phyloP scores from a whole-genome alignment of 768 basidiomycete species.

The Termitomyces sp. region DNA sequence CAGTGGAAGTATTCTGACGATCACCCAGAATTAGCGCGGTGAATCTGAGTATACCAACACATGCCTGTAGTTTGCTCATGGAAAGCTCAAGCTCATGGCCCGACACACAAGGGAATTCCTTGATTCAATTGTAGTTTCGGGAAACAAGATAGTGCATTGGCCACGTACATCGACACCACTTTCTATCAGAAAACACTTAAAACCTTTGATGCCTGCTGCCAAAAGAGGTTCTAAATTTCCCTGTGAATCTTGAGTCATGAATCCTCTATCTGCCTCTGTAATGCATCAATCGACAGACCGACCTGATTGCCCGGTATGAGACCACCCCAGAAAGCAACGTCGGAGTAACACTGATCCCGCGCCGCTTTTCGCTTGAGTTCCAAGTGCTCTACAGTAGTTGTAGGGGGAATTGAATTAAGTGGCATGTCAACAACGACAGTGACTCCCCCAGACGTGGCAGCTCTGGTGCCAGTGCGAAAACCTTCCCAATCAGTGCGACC shows the following conservation, averaged over 20 bases:
- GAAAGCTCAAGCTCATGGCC: constrained; percentile 65
- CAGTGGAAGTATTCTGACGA: constrained; percentile 58
- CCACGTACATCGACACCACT: constrained; percentile 84
- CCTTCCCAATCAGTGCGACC: constrained; percentile 95
- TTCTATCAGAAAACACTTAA: constrained; percentile 96
- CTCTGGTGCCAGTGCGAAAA: constrained; percentile 86
- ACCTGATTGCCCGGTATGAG: constrained; percentile 89
- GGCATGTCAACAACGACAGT: constrained; percentile 98
- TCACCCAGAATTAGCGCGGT: constrained; percentile 1
- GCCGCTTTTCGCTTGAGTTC: constrained; percentile 71
- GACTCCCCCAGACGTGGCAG: constrained; percentile 91
- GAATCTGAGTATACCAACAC: constrained; percentile 3
- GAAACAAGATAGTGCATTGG: constrained; percentile 7
- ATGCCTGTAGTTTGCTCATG: constrained; percentile 74
- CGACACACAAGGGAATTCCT: constrained; percentile 92
- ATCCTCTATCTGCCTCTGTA: background rate
- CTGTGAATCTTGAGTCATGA: constrained; percentile 31
- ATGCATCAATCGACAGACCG: constrained; percentile 22
- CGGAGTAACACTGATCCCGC: constrained; percentile 66
- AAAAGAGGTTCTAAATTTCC: constrained; percentile 73
- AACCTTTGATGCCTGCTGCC: constrained; percentile 83
- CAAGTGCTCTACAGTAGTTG: constrained; percentile 80
- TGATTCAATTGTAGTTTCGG: background rate
- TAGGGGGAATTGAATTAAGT: constrained; percentile 94
- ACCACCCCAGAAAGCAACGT: constrained; percentile 94